Percentiles rank a stretch among this genome's conserved stretches.
These are phyloP conservation scores for Flaveria ramosissima DNA, from an alignment of 129 eudicot genomes.

Conservation along the genomic window DNA sequence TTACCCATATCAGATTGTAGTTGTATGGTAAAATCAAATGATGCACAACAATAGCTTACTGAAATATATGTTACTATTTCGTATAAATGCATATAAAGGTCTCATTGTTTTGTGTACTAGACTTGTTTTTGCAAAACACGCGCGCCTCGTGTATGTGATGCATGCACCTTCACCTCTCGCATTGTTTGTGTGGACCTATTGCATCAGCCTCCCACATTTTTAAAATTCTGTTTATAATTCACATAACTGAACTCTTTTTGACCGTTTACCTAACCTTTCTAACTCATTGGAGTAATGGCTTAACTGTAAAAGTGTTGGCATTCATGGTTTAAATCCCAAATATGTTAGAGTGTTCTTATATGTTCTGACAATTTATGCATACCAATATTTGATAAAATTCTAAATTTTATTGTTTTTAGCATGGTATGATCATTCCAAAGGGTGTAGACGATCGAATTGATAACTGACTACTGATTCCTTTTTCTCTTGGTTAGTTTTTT, in stretches of 20 bases:
- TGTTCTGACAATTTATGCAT: neutral
- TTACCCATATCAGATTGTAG: too few relatives aligned
- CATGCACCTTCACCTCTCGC: neutral
- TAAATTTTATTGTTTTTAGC: slow-evolving; percentile 8
- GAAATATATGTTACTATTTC: too few relatives aligned
- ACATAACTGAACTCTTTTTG: too few relatives aligned
- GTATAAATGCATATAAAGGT: too few relatives aligned
- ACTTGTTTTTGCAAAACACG: too few relatives aligned
- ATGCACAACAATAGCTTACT: too few relatives aligned
- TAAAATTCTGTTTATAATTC: too few relatives aligned
- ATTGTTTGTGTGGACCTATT: too few relatives aligned
- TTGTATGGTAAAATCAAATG: too few relatives aligned
- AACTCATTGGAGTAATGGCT: neutral
- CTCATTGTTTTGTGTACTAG: too few relatives aligned
- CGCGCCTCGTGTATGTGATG: neutral
- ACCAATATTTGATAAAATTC: neutral
- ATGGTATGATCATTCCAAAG: slow-evolving; percentile 15
- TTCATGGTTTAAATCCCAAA: neutral
- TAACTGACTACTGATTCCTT: slow-evolving; percentile 3
- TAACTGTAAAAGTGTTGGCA: neutral
- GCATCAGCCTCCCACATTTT: too few relatives aligned
- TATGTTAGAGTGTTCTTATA: neutral
- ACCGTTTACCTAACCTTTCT: too few relatives aligned
- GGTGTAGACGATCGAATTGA: slow-evolving; percentile 20
- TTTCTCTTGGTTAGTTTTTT: slow-evolving; percentile 21